phyloP scores from a whole-genome alignment of 768 basidiomycete species.

The Boletales sp. region DNA sequence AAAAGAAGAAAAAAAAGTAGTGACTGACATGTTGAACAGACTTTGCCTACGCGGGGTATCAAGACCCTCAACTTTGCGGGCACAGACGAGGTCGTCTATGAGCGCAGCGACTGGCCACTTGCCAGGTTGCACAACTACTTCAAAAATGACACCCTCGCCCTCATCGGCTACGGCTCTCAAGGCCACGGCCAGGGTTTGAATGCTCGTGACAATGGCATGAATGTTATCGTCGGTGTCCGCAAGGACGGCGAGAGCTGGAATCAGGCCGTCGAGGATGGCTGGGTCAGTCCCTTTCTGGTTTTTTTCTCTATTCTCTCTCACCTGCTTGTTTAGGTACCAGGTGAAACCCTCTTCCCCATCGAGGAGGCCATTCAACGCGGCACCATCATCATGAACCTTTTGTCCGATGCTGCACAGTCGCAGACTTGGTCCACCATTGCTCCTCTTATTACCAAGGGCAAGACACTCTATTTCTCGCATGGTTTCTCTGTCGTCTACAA shows the following conservation, averaged over 20 bases:
- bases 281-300: constrained; percentile 51
- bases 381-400: constrained; percentile 99
- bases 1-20: constrained; percentile 35
- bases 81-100: constrained; percentile 89
- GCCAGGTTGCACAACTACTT: constrained; percentile 99
- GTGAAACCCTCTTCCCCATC: constrained; percentile 96
- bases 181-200: constrained; percentile 99
- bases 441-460: constrained; percentile 98
- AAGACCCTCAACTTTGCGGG: constrained; percentile 98
- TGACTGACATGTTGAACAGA: constrained; percentile 27
- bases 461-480: constrained; percentile 99
- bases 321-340: constrained; percentile 62
- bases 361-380: constrained; percentile 95
- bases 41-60: constrained; percentile 63
- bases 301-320: background rate
- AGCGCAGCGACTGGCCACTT: constrained; percentile 96
- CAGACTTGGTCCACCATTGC: constrained; percentile 87
- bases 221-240: constrained; percentile 98
- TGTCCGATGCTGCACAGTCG: constrained; percentile 99
- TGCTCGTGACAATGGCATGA: constrained; percentile 97
- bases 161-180: constrained; percentile 99
- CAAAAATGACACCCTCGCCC: constrained; percentile 98
- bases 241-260: constrained; percentile 96
- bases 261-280: constrained; percentile 93
- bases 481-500: constrained; percentile 99